Evolutionary conservation across 2,329 filamentous ascomycete species (phyloP), one percentile per base, ranked within the genome.

Genomic region (Claviceps maximensis): DNA sequence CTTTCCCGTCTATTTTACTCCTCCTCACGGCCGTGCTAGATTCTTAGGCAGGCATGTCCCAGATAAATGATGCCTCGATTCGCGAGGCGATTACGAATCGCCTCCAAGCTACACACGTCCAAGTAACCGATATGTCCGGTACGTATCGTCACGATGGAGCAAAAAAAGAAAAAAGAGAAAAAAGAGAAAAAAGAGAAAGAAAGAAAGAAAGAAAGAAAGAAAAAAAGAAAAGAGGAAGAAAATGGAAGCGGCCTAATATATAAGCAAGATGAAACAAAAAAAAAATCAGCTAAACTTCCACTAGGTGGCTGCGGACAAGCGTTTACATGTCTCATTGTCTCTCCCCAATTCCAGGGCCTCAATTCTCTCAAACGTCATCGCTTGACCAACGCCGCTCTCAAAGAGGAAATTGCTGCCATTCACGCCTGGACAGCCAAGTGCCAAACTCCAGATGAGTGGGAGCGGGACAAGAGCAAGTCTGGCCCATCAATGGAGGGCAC

Each of bases 391-490:
- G 78, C 78, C 17, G 82, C 83, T 5, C 75, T 96, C 61, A 91
- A 89, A 72, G 79, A 84, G 47, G 89, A 96, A 71, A 95, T 96
- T 66, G 87, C 87, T 17, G 80, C 79, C 58, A 95, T 96, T 61
- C 90, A 96, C 73, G 90, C 90, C 41, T 96, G 90, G 90, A 94
- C 88, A 53, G 88, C 89, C 29, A 94, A 89, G 71, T 95, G 90
- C 68, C 86, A 89, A 72, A 96, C 90, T 9, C 87, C 88, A 0
- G 87, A 89, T 62, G 88, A 96, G 73, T 95, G 86, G 82, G 80
- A 87, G 71, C 82, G 80, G 68, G 79, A 85, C 69, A 67, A 64
- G 60, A 69, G 67, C 25, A 62, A 62, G 6, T 61, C 63, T 8
- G 65, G 54, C 58, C 72, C 72, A 41, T 68, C 72, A 0, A 52